Conservation (phyloP, 768 basidiomycete species). For the Lepiota brunneoincarnata region DNA sequence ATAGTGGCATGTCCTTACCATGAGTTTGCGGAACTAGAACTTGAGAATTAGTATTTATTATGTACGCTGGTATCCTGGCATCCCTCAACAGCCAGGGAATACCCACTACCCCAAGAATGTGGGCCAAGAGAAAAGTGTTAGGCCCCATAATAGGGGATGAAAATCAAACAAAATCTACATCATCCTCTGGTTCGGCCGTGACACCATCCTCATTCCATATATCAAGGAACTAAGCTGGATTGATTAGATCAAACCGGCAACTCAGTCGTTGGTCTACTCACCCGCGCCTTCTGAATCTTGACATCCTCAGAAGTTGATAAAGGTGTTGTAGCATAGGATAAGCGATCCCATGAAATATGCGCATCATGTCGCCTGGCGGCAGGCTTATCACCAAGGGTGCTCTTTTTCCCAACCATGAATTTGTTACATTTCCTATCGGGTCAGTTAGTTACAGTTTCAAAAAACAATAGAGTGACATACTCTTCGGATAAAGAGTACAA, state of each 20-base stretch:
- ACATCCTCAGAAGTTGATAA: constrained; percentile 64
- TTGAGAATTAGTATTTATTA: constrained; percentile 1
- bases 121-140: constrained; percentile 3
- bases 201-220: constrained; percentile 85
- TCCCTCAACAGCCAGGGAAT: background rate
- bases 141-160: constrained; percentile 5
- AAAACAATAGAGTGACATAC: constrained; percentile 43
- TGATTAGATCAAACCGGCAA: background rate
- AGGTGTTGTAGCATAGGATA: constrained; percentile 63
- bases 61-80: constrained; percentile 1
- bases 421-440: constrained; percentile 84
- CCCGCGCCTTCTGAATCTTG: constrained; percentile 57
- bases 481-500: constrained; percentile 90
- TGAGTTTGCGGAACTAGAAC: too few species aligned
- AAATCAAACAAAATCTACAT: constrained; percentile 22
- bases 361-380: constrained; percentile 60
- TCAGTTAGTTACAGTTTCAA: background rate
- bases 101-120: constrained; percentile 1
- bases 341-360: constrained; percentile 68
- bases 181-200: constrained; percentile 56
- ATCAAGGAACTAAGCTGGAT: constrained; percentile 56
- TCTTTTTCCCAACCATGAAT: constrained; percentile 87
- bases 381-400: constrained; percentile 80
- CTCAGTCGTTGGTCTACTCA: constrained; percentile 31
- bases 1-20: too few species aligned